Base-by-base conservation (phyloP, 345 rosid genomes). In the Moringa oleifera region DNA sequence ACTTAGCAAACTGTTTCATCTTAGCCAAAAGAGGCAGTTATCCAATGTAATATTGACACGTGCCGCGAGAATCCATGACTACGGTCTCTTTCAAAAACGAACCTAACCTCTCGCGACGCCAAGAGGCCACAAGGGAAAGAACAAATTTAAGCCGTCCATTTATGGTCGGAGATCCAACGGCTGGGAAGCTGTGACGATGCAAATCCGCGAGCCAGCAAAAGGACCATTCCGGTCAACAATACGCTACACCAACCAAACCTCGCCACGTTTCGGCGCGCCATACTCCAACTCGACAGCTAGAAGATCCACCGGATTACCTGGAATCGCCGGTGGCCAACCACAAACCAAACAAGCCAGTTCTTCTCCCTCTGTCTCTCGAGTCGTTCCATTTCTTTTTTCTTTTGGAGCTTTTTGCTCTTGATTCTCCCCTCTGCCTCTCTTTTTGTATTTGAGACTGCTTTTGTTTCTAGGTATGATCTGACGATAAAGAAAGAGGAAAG, bases 301-400 rank as follows among this genome's bases (percentile, higher is more conserved):
- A n/a, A 64, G 79, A 68, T 61, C 68, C 46, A 67, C 13, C 66
- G 62, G 69, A 63, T 85, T 76, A 81, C 88, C 87, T 87, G 91
- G 81, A 80, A 78, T 69, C 80, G 83, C 88, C 91, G 81, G 90
- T 80, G 71, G 55, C 87, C 91, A 85, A 78, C 81, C 77, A 61
- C 57, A 77, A 53, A 68, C 73, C 79, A 69, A 76, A 70, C 76
- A 64, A 68, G 76, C 71, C 69, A 49, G 19, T 22, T 51, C 58
- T 17, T 60, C 58, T 50, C 31, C 68, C 57, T 33, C 69, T 36
- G 56, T 53, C 3, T 58, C 64, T 51, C 25, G 60, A 59, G 23
- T n/a, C 53, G 56, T 51, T 41, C 49, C 58, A 59, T 49, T 59
- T 53, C 51, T 45, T 61, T 62, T 68, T 33, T 57, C 76, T 71